phyloP scores from a whole-genome alignment of 305 asterid species.

The Stenogyne calaminthoides region DNA sequence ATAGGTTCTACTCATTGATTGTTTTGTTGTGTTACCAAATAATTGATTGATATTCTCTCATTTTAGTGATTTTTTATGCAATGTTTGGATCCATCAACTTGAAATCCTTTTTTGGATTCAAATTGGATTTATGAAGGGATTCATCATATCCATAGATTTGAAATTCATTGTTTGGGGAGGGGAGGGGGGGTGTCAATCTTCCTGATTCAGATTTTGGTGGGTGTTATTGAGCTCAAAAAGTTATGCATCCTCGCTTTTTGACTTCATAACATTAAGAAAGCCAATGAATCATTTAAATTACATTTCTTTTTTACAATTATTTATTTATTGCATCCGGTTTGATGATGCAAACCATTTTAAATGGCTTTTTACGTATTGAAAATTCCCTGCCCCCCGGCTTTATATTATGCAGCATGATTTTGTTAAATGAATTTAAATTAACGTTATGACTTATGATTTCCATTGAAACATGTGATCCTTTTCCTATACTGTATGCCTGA shows the following conservation, averaged over 20 bases:
- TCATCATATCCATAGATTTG: no score
- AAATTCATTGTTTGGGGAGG: no score
- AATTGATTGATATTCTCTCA: no score
- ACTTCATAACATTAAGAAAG: conserved; percentile 9
- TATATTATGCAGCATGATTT: conserved; percentile 7
- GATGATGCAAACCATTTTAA: conserved; percentile 13
- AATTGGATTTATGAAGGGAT: no score
- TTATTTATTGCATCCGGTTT: not conserved
- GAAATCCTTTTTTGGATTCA: no score
- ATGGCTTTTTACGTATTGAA: not conserved
- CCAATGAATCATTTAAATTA: not conserved
- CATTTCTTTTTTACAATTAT: not conserved
- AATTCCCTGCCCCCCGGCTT: not conserved
- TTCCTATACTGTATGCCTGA: not conserved
- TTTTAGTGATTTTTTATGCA: no score
- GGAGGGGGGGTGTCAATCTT: no score
- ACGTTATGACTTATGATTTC: not conserved
- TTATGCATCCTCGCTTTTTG: no score
- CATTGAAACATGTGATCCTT: not conserved
- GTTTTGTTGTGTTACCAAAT: no score
- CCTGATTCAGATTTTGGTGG: no score
- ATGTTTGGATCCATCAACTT: no score
- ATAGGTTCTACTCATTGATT: conserved; percentile 11
- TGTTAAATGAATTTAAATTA: not conserved
- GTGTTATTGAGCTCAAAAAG: no score